These are phyloP conservation scores for Eutrema yunnanense DNA, from an alignment of 345 rosid species.

Conservation along the genomic window DNA sequence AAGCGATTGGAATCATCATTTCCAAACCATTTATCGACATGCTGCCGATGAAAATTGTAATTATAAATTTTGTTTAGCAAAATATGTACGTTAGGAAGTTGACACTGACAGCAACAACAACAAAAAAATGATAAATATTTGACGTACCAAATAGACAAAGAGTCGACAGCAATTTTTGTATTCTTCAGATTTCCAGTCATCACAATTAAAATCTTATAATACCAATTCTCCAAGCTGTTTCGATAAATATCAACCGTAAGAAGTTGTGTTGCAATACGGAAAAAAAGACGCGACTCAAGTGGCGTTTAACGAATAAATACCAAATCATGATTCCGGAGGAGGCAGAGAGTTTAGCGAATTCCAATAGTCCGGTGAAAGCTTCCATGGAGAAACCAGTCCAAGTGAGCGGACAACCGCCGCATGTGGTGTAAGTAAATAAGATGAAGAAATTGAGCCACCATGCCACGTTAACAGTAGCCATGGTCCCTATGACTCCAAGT, in stretches of 20 bases:
- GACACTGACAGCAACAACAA: too few relatives aligned
- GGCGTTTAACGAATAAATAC: slow-evolving; percentile 22
- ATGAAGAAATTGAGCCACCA: slow-evolving; percentile 66
- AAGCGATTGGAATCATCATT: slow-evolving; percentile 78
- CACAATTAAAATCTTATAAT: slow-evolving; percentile 50
- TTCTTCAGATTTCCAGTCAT: slow-evolving; percentile 78
- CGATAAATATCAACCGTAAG: neutral
- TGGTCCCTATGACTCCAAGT: slow-evolving; percentile 55
- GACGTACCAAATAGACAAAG: slow-evolving; percentile 29
- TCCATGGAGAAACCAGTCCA: slow-evolving; percentile 79
- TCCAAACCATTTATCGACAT: slow-evolving; percentile 78
- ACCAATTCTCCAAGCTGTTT: slow-evolving; percentile 44
- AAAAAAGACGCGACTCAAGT: too few relatives aligned
- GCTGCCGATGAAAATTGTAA: slow-evolving; percentile 30
- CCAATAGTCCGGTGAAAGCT: slow-evolving; percentile 78
- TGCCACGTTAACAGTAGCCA: slow-evolving; percentile 48
- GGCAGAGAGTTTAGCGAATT: slow-evolving; percentile 60
- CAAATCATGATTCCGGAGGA: slow-evolving; percentile 87
- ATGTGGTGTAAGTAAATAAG: slow-evolving; percentile 30
- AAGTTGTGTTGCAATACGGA: neutral
- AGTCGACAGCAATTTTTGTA: slow-evolving; percentile 71
- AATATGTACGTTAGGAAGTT: too few relatives aligned
- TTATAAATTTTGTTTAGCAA: neutral
- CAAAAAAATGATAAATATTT: slow-evolving; percentile 8
- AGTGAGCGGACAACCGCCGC: slow-evolving; percentile 23